Conservation (phyloP, 371 early-diverging fungal genomes). For the Mortierella sp. region DNA sequence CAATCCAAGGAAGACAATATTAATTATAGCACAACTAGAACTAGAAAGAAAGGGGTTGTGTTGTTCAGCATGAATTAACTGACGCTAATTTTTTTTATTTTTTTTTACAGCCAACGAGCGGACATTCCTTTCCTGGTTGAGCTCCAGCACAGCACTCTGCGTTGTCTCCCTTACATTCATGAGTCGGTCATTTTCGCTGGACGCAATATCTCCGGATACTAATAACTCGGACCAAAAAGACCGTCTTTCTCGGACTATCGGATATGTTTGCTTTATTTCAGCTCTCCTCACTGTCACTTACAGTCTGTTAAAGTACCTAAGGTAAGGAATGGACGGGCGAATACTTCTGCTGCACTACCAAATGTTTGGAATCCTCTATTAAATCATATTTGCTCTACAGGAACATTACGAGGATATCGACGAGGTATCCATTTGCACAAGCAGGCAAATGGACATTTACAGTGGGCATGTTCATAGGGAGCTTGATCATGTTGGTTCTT, state of each 20-base stretch:
- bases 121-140: conserved; percentile 45
- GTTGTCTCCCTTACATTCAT: conserved; percentile 43
- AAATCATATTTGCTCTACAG: conserved; percentile 8
- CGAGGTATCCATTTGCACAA: conserved; percentile 45
- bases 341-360: background rate
- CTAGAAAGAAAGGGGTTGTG: too few species aligned
- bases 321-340: conserved; percentile 4
- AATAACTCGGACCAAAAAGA: conserved; percentile 5
- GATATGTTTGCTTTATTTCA: conserved; percentile 30
- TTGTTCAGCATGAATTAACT: too few species aligned
- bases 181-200: conserved; percentile 23
- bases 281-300: conserved; percentile 24
- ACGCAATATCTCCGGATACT: background rate
- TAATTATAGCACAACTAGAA: background rate
- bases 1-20: background rate
- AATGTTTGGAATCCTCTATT: background rate
- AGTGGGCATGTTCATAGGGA: conserved; percentile 41
- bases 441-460: conserved; percentile 52
- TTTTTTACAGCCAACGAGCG: conserved; percentile 44
- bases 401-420: conserved; percentile 47
- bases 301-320: conserved; percentile 40
- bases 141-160: conserved; percentile 20
- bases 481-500: conserved; percentile 32
- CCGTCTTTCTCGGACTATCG: conserved; percentile 17
- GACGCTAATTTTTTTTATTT: background rate